Base-by-base conservation (phyloP, 768 basidiomycete genomes). In the Agaricus blazei region DNA sequence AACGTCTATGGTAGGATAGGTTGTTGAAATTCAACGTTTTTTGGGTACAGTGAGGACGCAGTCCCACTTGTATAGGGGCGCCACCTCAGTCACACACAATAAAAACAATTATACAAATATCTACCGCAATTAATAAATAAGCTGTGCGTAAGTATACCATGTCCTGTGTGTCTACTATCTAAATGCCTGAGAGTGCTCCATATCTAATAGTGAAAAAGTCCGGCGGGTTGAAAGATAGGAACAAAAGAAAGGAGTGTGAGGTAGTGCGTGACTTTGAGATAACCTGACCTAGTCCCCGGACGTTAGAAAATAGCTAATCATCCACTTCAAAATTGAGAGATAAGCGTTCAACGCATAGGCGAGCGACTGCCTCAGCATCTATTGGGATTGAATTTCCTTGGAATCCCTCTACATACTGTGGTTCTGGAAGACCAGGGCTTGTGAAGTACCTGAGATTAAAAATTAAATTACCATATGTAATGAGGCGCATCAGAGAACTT, bases 371-470 rank as follows among this genome's bases (percentile, higher is more conserved):
- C 38, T 74, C 77, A 6, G 85, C 90, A 66, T 93, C 81, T 29
- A 97, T 77, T 2, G 93, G 93, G 57, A 97, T 97, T 11, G 75
- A 78, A 66, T 89, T 93, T 12, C 93, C 80, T 63, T 86, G 88
- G 73, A 97, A 97, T n/a, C 90, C 94, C 40, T 87, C 82, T 0
- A 92, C 91, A 61, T 95, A 93, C 19, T 75, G 72, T 0, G 85
- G 79, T 3, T 72, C 72, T 1, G 93, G 93, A 4, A 84, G 65
- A 11, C 81, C 80, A 1, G 92, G 90, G 42, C 83, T 76, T 1
- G 90, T 87, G 65, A 95, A 93, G 38, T 75, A 78, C 48, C 90
- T 90, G 45, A 6, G 24, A 27, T 49, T 61, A 24, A 48, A 49
- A 19, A 45, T 19, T 24, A 27, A 43, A 47, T 31, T 26, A 52